Base-by-base conservation (phyloP, 148 eudicot genomes). In the Fagopyrum tataricum region DNA sequence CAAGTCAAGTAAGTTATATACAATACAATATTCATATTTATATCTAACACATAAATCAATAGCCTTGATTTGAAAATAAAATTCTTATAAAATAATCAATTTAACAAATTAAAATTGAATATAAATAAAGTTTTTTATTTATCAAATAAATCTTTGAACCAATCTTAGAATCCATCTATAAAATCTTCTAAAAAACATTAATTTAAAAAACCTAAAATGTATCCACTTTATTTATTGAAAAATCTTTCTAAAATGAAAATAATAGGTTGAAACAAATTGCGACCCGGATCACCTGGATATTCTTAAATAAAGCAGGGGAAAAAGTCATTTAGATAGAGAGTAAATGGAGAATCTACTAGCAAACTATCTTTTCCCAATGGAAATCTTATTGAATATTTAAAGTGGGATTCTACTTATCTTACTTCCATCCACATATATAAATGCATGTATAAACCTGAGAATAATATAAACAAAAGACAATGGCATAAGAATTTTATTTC, bases 351-450 rank as follows among this genome's bases (percentile, higher is more conserved):
- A 64, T 64, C 44, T 37, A 39, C 69, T 15, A 0, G 31, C 20
- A 64, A 64, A 15, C 69, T 1, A n/a, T 5, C 43, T 39, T 64
- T n/a, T 21, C 10, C 10, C 6, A 18, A 14, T 37, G 69, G 69
- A 64, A 39, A 13, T 64, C 44, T 37, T 14, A 37, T 2, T 64
- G 69, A 64, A 64, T 64, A 37, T 39, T 37, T 9, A 37, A 64
- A 64, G 43, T 31, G 37, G 17, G 69, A 64, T 31, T 64, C 69
- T 64, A 64, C 69, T 37, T 64, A 64, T 64, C 69, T 64, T 64
- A 15, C 69, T 64, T 64, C 43, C 69, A 64, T 64, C 69, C 69
- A 64, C 69, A 64, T 64, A 39, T 14, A 31, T 31, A 31, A 0
- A 31, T 31, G 37, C 1, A 10, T 31, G 44, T 14, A 37, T 15